Percentiles rank a stretch among this genome's conserved stretches.
Evolutionary conservation across 345 rosid genomes (phyloP).

Genomic region (Citrus cavaleriei): DNA sequence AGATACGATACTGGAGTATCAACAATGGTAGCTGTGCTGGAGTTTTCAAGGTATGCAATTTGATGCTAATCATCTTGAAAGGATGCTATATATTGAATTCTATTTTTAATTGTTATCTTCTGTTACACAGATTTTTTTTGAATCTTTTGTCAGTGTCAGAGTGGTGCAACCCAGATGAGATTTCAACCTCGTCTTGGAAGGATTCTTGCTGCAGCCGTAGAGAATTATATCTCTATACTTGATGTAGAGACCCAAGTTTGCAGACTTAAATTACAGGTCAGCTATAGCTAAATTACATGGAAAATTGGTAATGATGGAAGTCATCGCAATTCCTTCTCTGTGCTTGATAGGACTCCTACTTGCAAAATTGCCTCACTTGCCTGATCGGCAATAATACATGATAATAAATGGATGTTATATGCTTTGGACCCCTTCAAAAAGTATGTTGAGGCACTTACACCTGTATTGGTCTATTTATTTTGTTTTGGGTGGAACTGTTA

Average conservation of each 20-base stretch:
- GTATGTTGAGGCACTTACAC: neutral
- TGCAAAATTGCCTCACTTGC: neutral
- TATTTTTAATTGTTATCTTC: neutral
- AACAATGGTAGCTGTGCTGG: constrained; percentile 60
- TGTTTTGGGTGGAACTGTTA: neutral
- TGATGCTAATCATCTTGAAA: neutral
- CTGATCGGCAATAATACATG: neutral
- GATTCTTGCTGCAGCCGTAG: constrained; percentile 60
- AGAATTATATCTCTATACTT: constrained; percentile 45
- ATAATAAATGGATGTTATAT: neutral
- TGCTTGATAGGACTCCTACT: neutral
- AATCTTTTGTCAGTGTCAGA: constrained; percentile 26
- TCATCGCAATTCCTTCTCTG: neutral
- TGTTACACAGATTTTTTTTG: neutral
- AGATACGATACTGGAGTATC: constrained; percentile 74
- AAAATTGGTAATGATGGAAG: neutral
- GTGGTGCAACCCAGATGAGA: constrained; percentile 51
- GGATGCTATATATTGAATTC: neutral
- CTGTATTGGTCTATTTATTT: neutral
- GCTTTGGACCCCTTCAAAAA: neutral
- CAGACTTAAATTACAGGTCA: constrained; percentile 51
- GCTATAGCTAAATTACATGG: neutral
- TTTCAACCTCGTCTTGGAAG: constrained; percentile 61
- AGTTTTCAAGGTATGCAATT: constrained; percentile 43
- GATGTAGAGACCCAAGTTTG: constrained; percentile 60